These are phyloP conservation scores for Verticillium zaregamsianum DNA, from an alignment of 2,329 filamentous ascomycete genomes.

Conservation along the genomic window DNA sequence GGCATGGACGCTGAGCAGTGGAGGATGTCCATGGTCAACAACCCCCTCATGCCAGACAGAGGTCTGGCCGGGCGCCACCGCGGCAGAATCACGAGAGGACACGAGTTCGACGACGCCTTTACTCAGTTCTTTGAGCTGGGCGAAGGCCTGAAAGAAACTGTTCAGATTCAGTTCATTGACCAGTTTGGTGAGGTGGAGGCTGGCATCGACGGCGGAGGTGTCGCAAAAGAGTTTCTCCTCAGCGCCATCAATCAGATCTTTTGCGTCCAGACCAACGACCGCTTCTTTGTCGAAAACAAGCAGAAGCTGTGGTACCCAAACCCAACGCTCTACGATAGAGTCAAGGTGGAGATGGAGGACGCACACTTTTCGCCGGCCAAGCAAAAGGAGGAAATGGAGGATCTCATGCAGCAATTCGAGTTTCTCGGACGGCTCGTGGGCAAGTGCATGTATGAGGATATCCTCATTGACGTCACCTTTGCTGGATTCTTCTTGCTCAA, in stretches of 20 bases:
- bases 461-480: conserved; percentile 88
- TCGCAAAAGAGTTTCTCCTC: conserved; percentile 94
- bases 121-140: conserved; percentile 77
- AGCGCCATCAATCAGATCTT: conserved; percentile 86
- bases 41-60: conserved; percentile 18
- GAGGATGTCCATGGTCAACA: conserved; percentile 14
- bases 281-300: conserved; percentile 71
- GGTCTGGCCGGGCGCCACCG: conserved; percentile 58
- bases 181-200: conserved; percentile 83
- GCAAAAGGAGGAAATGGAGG: conserved; percentile 53
- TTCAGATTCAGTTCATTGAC: conserved; percentile 95
- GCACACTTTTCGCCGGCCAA: conserved; percentile 47
- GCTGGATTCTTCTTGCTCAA: conserved; percentile 95
- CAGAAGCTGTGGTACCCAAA: conserved; percentile 88
- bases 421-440: conserved; percentile 91
- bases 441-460: conserved; percentile 96
- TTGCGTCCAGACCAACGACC: conserved; percentile 52
- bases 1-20: conserved; percentile 49
- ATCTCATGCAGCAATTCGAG: conserved; percentile 73
- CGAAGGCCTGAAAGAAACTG: conserved; percentile 85
- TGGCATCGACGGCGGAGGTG: conserved; percentile 93
- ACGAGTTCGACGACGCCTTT: conserved; percentile 82
- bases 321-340: conserved; percentile 69
- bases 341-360: conserved; percentile 52
- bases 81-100: conserved; percentile 73